Evolutionary conservation across 1,139 yeast genomes (phyloP), one percentile per base, ranked within the genome.

Genomic region (Lodderomyces metapsilosis): DNA sequence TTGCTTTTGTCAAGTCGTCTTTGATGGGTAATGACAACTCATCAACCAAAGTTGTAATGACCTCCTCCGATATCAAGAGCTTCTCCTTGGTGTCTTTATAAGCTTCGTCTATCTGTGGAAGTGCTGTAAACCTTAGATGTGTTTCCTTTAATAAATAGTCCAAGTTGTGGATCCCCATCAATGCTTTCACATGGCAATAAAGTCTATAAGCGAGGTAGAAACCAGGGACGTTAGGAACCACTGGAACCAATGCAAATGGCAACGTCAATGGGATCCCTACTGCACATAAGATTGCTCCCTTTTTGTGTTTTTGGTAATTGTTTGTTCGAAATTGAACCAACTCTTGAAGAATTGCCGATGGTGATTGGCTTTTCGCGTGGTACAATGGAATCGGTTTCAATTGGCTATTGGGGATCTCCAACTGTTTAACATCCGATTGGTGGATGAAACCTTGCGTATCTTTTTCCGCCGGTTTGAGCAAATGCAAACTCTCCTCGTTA

Each of bases 221-320:
- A 0, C 97, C 97, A 0, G 98, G 98, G n/a, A 92, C 78, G 52
- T 92, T 92, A 15, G 98, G 98, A 1, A 91, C 60, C n/a, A 91
- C 72, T 0, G 98, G 98, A 0, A 92, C 57, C 36, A 89, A 56
- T 0, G 88, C 89, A 41, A 89, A 62, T 1, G 98, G 98, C 6
- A 88, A 56, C 0, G 95, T 80, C 36, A 91, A 50, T 1, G 98
- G 98, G 2, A 92, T 64, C 2, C 83, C 82, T 23, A 84, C 51
- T 0, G 78, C 74, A 52, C 88, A 81, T 33, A 68, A 36, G 4
- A 61, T 47, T 20, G 73, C 66, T 48, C 64, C 62, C 42, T 64
- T 67, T 30, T 53, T 47, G 45, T 73, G 76, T 30, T 54, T 54
- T 3, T 61, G 38, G 41, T 59, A 54, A 21, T 65, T 58, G 6